phyloP scores from a whole-genome alignment of 83 land plant species.

The Thuja plicata region DNA sequence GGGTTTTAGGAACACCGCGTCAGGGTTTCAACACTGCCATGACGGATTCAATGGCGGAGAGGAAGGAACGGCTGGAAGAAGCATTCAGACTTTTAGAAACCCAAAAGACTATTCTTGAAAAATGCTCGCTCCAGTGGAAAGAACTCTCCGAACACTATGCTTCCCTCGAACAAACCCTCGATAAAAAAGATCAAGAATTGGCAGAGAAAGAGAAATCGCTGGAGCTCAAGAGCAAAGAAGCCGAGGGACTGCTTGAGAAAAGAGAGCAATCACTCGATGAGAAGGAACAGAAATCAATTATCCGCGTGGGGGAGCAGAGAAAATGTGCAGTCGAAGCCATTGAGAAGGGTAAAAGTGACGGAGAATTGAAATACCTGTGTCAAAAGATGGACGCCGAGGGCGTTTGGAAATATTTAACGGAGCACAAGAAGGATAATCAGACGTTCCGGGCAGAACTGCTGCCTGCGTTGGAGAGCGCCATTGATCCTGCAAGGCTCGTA shows the following conservation, averaged over 20 bases:
- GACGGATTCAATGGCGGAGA: neutral
- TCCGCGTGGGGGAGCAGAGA: constrained; percentile 43
- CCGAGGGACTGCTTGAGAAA: constrained; percentile 42
- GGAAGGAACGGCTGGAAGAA: constrained; percentile 1
- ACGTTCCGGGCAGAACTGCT: constrained; percentile 55
- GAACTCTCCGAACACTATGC: constrained; percentile 84
- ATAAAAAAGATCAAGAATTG: constrained; percentile 50
- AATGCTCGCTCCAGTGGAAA: constrained; percentile 85
- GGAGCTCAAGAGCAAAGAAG: constrained; percentile 45
- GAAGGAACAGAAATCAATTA: constrained; percentile 52
- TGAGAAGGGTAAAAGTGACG: constrained; percentile 10
- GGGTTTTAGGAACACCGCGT: neutral
- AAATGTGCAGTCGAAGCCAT: constrained; percentile 38
- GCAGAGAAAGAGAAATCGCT: constrained; percentile 49
- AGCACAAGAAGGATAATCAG: constrained; percentile 69
- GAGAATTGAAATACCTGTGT: constrained; percentile 43
- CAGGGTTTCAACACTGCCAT: neutral
- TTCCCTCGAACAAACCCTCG: constrained; percentile 62
- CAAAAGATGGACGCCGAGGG: constrained; percentile 71
- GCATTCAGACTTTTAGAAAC: constrained; percentile 59
- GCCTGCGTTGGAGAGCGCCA: constrained; percentile 60
- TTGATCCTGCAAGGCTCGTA: constrained; percentile 84
- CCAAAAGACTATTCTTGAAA: constrained; percentile 63
- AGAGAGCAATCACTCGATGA: constrained; percentile 72
- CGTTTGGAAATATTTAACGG: constrained; percentile 63